These are phyloP conservation scores for Salix brachista DNA, from an alignment of 345 rosid genomes.

Conservation along the genomic window DNA sequence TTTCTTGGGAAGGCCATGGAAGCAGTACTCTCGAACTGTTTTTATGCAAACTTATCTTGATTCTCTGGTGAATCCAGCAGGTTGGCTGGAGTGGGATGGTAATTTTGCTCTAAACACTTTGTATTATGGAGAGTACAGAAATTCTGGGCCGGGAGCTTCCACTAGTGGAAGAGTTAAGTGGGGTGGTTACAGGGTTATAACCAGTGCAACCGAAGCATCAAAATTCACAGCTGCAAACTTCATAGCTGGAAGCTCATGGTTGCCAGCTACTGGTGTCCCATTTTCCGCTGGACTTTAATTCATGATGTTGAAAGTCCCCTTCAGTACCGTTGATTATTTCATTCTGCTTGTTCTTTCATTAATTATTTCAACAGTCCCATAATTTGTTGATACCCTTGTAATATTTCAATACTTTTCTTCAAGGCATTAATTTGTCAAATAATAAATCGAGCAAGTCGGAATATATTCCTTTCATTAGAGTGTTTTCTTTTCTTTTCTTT, in stretches of 20 bases:
- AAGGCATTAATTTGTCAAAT: background rate
- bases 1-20: conserved; percentile 83
- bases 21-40: conserved; percentile 61
- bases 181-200: conserved; percentile 64
- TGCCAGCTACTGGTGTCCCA: conserved; percentile 68
- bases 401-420: background rate
- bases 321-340: background rate
- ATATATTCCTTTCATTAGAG: too few species aligned
- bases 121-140: conserved; percentile 73
- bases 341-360: background rate
- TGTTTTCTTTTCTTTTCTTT: too few species aligned
- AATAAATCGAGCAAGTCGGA: too few species aligned
- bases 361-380: background rate
- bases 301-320: background rate
- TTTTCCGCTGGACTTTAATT: conserved; percentile 52
- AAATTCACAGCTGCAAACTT: conserved; percentile 63
- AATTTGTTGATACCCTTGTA: background rate
- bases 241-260: conserved; percentile 69
- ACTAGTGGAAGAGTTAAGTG: conserved; percentile 64
- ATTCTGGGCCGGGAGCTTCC: conserved; percentile 60
- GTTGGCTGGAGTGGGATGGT: conserved; percentile 82
- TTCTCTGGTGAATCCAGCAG: conserved; percentile 56
- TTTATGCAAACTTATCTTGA: conserved; percentile 59
- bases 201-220: conserved; percentile 53
- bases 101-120: conserved; percentile 60